Evolutionary conservation across 2,329 filamentous ascomycete genomes (phyloP).

Genomic region (Aaosphaeria pasadenensis): DNA sequence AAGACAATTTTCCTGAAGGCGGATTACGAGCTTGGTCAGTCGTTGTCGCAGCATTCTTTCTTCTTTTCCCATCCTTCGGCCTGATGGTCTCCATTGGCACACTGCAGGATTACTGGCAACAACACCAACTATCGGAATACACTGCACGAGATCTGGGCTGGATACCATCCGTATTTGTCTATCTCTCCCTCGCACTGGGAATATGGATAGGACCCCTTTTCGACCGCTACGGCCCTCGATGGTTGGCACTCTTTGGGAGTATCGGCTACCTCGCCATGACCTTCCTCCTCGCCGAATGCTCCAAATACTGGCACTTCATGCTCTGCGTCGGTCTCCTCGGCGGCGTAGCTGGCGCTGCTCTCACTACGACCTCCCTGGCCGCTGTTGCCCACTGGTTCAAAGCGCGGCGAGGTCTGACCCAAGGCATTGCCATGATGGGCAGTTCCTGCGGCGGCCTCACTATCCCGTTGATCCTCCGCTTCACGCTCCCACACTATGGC

Average conservation of each 20-base stretch:
- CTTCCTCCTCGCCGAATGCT: conserved; percentile 31
- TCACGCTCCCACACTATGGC: conserved; percentile 32
- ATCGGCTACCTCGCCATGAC: conserved; percentile 24
- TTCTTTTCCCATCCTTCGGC: conserved; percentile 35
- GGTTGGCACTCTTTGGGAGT: conserved; percentile 31
- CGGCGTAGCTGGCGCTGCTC: conserved; percentile 37
- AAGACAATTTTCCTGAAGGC: conserved; percentile 37
- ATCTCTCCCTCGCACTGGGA: conserved; percentile 77
- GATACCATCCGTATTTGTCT: conserved; percentile 86
- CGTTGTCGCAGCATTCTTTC: conserved; percentile 33
- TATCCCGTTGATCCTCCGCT: conserved; percentile 34
- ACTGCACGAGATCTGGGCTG: conserved; percentile 68
- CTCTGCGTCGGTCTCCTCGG: conserved; percentile 39
- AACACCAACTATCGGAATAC: conserved; percentile 67
- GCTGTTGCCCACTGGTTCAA: conserved; percentile 41
- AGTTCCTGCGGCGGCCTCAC: conserved; percentile 33
- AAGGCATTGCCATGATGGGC: conserved; percentile 40
- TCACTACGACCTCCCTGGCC: conserved; percentile 36
- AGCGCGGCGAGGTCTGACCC: conserved; percentile 32
- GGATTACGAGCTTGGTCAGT: conserved; percentile 41
- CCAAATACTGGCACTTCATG: conserved; percentile 43
- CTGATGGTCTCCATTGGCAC: conserved; percentile 57
- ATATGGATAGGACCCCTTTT: conserved; percentile 81
- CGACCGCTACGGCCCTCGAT: conserved; percentile 34
- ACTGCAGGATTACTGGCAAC: conserved; percentile 75